Percentiles rank a stretch among this genome's conserved stretches.
Conservation (phyloP, 345 rosid species). For the Corymbia maculata region DNA sequence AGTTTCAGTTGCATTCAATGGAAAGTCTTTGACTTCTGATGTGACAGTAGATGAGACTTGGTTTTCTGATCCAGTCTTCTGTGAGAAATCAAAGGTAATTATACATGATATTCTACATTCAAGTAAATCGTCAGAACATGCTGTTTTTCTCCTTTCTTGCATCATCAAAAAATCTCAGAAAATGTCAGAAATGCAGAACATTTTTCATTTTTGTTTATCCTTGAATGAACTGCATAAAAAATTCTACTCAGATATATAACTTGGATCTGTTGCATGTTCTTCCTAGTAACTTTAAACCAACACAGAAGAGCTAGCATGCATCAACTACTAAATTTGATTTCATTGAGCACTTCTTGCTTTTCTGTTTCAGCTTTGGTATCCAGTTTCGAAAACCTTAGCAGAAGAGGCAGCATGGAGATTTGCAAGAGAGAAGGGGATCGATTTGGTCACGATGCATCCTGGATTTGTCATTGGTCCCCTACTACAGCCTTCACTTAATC, state of each 20-base stretch:
- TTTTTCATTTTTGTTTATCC: not conserved
- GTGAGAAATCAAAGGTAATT: conserved; percentile 3
- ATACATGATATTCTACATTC: not conserved
- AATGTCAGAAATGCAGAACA: not conserved
- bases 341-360: not conserved
- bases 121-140: not conserved
- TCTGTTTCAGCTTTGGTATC: conserved; percentile 1
- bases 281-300: not conserved
- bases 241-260: not conserved
- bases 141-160: not conserved
- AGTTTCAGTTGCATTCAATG: conserved; percentile 4
- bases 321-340: not conserved
- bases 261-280: not conserved
- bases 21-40: conserved; percentile 1
- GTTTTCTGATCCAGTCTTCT: conserved; percentile 5
- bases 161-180: not conserved
- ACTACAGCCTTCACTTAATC: not conserved
- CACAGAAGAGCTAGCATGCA: not conserved
- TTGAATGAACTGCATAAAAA: not conserved
- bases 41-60: conserved; percentile 16
- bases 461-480: conserved; percentile 2
- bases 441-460: conserved; percentile 1
- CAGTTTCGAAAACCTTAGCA: conserved; percentile 3
- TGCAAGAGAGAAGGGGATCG: not conserved
- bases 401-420: not conserved